These are phyloP conservation scores for Fusarium algeriense DNA, from an alignment of 2,329 filamentous ascomycete species.

Conservation along the genomic window DNA sequence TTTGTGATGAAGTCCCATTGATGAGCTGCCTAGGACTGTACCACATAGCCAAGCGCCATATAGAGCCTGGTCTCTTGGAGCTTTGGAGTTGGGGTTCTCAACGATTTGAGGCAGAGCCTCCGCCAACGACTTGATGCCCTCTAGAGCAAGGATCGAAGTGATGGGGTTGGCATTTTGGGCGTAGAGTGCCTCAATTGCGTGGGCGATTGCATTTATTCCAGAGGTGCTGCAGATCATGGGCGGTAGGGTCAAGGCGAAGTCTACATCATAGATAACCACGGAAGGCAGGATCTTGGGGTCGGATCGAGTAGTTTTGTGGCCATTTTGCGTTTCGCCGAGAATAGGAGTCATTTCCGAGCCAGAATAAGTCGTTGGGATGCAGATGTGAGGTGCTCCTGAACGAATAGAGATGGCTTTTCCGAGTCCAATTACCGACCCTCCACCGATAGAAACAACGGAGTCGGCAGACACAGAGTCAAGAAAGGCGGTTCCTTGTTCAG, in stretches of 20 bases:
- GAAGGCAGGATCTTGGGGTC: not conserved
- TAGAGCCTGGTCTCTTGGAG: not conserved
- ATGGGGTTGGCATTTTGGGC: not conserved
- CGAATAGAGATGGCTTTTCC: not conserved
- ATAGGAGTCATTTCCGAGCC: not conserved
- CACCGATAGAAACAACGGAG: not conserved
- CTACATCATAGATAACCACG: not conserved
- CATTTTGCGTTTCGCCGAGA: not conserved
- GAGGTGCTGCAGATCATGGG: not conserved
- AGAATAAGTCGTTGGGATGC: not conserved
- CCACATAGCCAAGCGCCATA: not conserved
- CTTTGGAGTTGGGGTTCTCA: fast-evolving
- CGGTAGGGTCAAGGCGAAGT: not conserved
- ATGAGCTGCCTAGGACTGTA: not conserved
- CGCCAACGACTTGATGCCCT: not conserved
- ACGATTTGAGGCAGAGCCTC: not conserved
- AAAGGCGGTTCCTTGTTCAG: not conserved
- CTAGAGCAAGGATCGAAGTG: not conserved
- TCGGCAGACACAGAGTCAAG: not conserved
- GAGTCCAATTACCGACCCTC: not conserved
- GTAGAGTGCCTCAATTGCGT: not conserved
- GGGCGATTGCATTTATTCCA: not conserved
- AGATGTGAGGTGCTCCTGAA: fast-evolving
- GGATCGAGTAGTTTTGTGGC: not conserved
- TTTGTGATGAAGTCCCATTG: not conserved